Evolutionary conservation across 768 basidiomycete genomes (phyloP).

Genomic region (Amylocystis lapponica): DNA sequence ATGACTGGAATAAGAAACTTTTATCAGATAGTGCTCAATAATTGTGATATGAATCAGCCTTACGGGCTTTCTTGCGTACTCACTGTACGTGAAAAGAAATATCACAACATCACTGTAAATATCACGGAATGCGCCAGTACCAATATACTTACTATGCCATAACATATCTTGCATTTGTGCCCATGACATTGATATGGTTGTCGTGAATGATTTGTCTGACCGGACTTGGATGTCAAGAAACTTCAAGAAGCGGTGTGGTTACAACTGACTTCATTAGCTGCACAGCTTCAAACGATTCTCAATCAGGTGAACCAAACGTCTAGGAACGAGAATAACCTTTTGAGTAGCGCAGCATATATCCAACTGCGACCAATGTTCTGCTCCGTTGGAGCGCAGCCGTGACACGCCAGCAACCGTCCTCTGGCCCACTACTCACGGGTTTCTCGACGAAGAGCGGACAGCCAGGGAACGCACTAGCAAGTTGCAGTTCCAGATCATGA

Average conservation of each 20-base stretch:
- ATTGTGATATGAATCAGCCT: neutral
- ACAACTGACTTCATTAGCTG: slow-evolving; percentile 37
- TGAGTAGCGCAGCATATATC: slow-evolving; percentile 40
- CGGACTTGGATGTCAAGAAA: neutral
- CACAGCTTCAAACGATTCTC: slow-evolving; percentile 26
- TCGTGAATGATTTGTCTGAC: slow-evolving; percentile 37
- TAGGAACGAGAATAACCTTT: slow-evolving; percentile 15
- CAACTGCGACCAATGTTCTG: slow-evolving; percentile 14
- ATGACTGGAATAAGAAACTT: slow-evolving; percentile 5
- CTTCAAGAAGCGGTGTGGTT: neutral
- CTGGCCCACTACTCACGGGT: slow-evolving; percentile 31
- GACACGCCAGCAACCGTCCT: slow-evolving; percentile 15
- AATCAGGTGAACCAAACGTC: too few relatives aligned
- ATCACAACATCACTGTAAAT: too few relatives aligned
- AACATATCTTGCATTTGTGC: slow-evolving; percentile 44
- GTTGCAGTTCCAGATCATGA: slow-evolving; percentile 36
- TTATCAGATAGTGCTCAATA: neutral
- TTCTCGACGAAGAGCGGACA: slow-evolving; percentile 42
- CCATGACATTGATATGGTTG: slow-evolving; percentile 46
- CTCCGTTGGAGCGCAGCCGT: slow-evolving; percentile 6
- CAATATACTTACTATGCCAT: slow-evolving; percentile 26
- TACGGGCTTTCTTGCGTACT: slow-evolving; percentile 19
- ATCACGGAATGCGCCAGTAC: neutral
- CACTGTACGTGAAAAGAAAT: slow-evolving; percentile 3
- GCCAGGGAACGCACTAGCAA: slow-evolving; percentile 37